Conservation (phyloP, 1,284 basidiomycete species). For the Hymenochaete sp. region DNA sequence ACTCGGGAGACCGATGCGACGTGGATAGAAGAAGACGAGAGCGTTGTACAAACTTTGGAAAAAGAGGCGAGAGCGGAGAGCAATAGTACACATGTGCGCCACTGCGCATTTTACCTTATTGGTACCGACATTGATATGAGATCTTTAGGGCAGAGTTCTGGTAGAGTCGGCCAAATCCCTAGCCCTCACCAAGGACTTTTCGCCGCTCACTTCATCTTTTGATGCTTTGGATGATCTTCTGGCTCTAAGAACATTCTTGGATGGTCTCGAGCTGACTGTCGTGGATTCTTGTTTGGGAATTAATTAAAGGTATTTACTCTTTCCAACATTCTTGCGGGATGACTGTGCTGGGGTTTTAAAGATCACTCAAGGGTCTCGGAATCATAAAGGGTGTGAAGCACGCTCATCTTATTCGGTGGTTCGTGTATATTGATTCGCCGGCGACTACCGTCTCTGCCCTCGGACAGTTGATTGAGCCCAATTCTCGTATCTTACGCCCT, state of each 20-base stretch:
- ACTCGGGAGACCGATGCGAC: constrained; percentile 43
- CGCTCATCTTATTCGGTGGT: constrained; percentile 83
- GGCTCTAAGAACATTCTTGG: constrained; percentile 73
- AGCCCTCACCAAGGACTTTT: constrained; percentile 47
- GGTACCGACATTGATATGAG: constrained; percentile 1
- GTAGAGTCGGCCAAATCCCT: constrained; percentile 51
- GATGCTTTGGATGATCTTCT: constrained; percentile 79
- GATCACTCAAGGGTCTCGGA: constrained; percentile 58
- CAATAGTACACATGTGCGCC: constrained; percentile 49
- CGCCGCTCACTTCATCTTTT: constrained; percentile 60
- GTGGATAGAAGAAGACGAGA: constrained; percentile 49
- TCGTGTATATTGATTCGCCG: constrained; percentile 71
- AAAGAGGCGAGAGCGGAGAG: constrained; percentile 50
- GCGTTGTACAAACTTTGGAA: constrained; percentile 54
- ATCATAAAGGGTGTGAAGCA: constrained; percentile 82
- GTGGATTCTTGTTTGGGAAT: constrained; percentile 84
- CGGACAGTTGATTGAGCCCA: constrained; percentile 33
- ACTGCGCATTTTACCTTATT: constrained; percentile 5
- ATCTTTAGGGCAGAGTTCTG: constrained; percentile 36
- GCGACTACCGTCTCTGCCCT: constrained; percentile 63
- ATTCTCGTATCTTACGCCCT: constrained; percentile 35
- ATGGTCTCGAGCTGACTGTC: constrained; percentile 61
- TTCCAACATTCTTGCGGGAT: not conserved
- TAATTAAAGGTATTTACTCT: constrained; percentile 57
- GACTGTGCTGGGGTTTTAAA: constrained; percentile 24